phyloP scores from a whole-genome alignment of 164 flowering plant species.

The Akebia trifoliata region DNA sequence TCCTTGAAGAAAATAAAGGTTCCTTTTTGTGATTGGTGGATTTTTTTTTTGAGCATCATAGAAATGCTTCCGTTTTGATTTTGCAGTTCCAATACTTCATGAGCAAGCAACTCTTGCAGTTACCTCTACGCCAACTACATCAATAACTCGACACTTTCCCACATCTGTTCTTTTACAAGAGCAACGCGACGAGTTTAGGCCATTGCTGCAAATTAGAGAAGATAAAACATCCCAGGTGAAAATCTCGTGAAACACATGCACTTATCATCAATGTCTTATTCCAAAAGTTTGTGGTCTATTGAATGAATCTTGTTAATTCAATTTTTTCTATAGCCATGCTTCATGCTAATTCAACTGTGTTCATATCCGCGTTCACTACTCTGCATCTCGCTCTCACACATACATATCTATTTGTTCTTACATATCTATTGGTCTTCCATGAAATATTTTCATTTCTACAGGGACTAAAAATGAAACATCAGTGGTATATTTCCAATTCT shows the following conservation, averaged over 20 bases:
- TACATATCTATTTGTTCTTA: no score
- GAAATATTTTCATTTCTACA: no score
- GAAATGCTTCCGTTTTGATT: constrained; percentile 4
- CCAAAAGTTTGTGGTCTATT: no score
- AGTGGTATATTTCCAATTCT: no score
- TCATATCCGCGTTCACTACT: no score
- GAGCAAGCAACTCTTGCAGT: constrained; percentile 42
- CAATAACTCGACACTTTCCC: constrained; percentile 39
- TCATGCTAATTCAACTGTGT: no score
- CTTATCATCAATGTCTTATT: no score
- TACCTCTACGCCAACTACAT: constrained; percentile 30
- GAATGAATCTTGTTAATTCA: no score
- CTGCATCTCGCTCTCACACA: no score
- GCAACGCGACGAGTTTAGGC: constrained; percentile 49
- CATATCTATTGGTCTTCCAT: no score
- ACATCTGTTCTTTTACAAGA: constrained; percentile 58
- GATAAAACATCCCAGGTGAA: constrained; percentile 49
- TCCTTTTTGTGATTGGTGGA: neutral
- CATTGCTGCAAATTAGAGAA: constrained; percentile 35
- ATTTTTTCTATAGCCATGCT: no score
- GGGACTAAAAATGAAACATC: no score
- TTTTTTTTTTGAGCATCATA: neutral
- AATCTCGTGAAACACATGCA: neutral
- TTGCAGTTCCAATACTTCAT: constrained; percentile 45
- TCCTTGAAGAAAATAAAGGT: neutral